These are phyloP conservation scores for Hippophae rhamnoides DNA, from an alignment of 306 rosid species.

Conservation along the genomic window DNA sequence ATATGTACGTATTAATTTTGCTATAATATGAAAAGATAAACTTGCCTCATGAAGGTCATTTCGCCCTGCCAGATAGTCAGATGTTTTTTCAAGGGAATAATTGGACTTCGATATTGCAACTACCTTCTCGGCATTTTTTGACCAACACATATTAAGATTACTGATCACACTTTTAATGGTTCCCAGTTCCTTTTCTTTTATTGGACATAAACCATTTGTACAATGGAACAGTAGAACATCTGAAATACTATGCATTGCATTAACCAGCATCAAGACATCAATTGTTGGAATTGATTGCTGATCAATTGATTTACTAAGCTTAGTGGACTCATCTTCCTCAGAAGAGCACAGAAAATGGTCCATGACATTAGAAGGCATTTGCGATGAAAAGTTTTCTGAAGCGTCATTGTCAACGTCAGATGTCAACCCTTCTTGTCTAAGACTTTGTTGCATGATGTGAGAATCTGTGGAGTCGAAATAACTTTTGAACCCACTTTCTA, in stretches of 20 bases:
- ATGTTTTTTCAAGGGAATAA: constrained; percentile 25
- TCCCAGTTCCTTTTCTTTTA: constrained; percentile 38
- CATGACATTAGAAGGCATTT: constrained; percentile 8
- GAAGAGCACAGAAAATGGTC: constrained; percentile 22
- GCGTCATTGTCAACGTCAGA: constrained; percentile 24
- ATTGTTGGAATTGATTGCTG: constrained; percentile 34
- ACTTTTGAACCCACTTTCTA: constrained; percentile 25
- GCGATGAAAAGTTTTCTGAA: constrained; percentile 13
- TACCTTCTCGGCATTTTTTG: constrained; percentile 30
- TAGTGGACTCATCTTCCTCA: constrained; percentile 24
- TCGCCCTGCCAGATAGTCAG: constrained; percentile 23
- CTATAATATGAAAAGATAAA: background rate
- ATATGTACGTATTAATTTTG: no score
- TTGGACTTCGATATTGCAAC: constrained; percentile 20
- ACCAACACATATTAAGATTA: constrained; percentile 48
- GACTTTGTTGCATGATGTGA: constrained; percentile 23
- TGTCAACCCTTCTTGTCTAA: constrained; percentile 17
- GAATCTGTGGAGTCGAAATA: constrained; percentile 27
- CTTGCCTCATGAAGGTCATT: constrained; percentile 41
- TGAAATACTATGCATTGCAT: constrained; percentile 46
- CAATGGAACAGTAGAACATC: constrained; percentile 53
- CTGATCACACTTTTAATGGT: constrained; percentile 40
- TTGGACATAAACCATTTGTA: constrained; percentile 26
- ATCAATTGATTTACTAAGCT: constrained; percentile 22
- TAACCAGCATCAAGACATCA: constrained; percentile 49